Base-by-base conservation (phyloP, 805 yeast species). In the Wickerhamiella domercqiae region DNA sequence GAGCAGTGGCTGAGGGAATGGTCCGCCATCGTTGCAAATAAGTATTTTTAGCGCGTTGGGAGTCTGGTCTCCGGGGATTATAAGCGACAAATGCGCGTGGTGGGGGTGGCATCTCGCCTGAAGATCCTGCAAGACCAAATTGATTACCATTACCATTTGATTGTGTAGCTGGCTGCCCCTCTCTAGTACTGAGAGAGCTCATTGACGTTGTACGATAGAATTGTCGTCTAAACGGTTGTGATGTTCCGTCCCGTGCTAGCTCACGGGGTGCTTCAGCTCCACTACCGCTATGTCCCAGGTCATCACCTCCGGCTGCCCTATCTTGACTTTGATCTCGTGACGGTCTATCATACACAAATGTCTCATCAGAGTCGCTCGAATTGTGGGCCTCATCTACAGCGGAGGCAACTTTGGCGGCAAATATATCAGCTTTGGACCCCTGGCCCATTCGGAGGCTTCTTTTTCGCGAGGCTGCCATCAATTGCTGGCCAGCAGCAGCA, bases 341-440 rank as follows among this genome's bases (percentile, higher is more conserved):
- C 13, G 26, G 46, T 50, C 62, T 71, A 50, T 86, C 96, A 55
- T 87, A 87, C n/a, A 87, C 95, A 65, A 90, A 87, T 1, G 94
- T 83, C 55, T 90, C 98, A 48, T 86, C 94, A 19, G 84, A 74
- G 54, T 86, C 96, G 24, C 86, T 76, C 29, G 79, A 73, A 21
- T 56, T 52, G 29, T 45, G 45, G 43, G 79, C 82, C 48, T 83
- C 94, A 45, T 79, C 93, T 3, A 87, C 93, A 1, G 97, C 97
- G 39, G 83, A 77, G 6, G 95, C 97, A 43, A 90, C 65, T 48
- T 78, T 80, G 0, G 97, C 96, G 7, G 96, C 97, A 57, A 90
- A 90, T 42, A 83, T 73, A 52, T 86, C 97, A 0, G 95, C 90
- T 51, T 84, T 70, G 5, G 93, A 74, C 3, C 82, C 70, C 4